A percentile compares a stretch with the other conserved stretches of the same genome.
These are phyloP conservation scores for Paspalum vaginatum DNA, from an alignment of 176 grass and related monocot genomes.

Conservation along the genomic window DNA sequence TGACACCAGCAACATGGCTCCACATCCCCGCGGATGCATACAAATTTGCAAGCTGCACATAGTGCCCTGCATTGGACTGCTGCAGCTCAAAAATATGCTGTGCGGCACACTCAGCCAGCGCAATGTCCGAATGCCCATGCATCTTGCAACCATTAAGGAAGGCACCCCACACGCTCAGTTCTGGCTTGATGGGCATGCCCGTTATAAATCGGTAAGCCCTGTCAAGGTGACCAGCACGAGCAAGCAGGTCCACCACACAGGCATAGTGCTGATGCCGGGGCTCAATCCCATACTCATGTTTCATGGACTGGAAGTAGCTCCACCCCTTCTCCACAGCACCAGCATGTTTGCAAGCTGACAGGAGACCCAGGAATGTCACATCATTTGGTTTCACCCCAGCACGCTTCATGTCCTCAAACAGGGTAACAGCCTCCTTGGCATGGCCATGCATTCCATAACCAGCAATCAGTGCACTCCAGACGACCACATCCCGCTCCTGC, in stretches of 20 bases:
- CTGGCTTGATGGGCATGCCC: slow-evolving; percentile 63
- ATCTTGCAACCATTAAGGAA: slow-evolving; percentile 73
- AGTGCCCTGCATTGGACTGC: slow-evolving; percentile 64
- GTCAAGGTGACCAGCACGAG: slow-evolving; percentile 66
- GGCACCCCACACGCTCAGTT: slow-evolving; percentile 74
- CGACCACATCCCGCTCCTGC: slow-evolving; percentile 56
- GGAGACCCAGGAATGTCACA: slow-evolving; percentile 67
- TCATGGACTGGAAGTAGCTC: slow-evolving; percentile 75
- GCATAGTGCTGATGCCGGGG: slow-evolving; percentile 74
- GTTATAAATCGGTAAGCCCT: slow-evolving; percentile 58
- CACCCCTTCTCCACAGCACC: slow-evolving; percentile 71
- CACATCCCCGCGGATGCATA: slow-evolving; percentile 75
- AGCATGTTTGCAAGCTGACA: slow-evolving; percentile 63
- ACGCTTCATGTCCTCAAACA: slow-evolving; percentile 64
- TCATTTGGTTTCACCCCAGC: slow-evolving; percentile 61
- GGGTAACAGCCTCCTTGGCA: slow-evolving; percentile 47
- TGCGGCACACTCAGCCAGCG: slow-evolving; percentile 54
- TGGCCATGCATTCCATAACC: slow-evolving; percentile 65
- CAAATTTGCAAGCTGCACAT: slow-evolving; percentile 82
- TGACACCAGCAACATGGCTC: slow-evolving; percentile 58
- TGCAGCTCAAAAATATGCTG: slow-evolving; percentile 64
- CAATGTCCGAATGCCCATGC: slow-evolving; percentile 50
- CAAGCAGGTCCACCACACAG: slow-evolving; percentile 67
- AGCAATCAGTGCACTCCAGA: slow-evolving; percentile 70
- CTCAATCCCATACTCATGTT: slow-evolving; percentile 50